Percentiles rank a stretch among this genome's conserved stretches.
Conservation (phyloP, 2,329 filamentous ascomycete species). For the Scedosporium boydii region DNA sequence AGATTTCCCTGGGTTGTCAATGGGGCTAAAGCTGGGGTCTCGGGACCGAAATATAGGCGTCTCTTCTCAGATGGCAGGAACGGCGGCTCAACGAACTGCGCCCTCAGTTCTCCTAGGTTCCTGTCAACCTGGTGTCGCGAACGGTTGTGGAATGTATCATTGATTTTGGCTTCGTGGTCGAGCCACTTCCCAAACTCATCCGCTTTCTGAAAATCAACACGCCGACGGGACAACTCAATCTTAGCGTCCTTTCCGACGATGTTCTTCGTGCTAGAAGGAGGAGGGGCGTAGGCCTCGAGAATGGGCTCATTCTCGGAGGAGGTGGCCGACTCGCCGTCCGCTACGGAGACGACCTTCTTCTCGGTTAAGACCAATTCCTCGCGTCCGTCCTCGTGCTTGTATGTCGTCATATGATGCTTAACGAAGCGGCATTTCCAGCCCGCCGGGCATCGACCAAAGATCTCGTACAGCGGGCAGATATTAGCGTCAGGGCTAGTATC, state of each 20-base stretch:
- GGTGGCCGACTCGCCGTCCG: constrained; percentile 17
- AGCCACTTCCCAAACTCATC: constrained; percentile 73
- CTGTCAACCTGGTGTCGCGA: constrained; percentile 30
- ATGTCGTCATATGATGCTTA: constrained; percentile 74
- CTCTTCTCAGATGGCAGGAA: constrained; percentile 90
- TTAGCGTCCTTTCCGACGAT: constrained; percentile 61
- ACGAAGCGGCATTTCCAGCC: constrained; percentile 96
- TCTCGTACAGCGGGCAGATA: constrained; percentile 72
- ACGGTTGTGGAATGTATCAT: constrained; percentile 29
- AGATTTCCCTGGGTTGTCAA: constrained; percentile 95
- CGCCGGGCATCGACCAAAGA: constrained; percentile 64
- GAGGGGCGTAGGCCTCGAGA: not conserved
- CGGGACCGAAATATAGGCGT: constrained; percentile 82
- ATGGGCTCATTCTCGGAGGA: constrained; percentile 29
- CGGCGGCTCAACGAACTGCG: constrained; percentile 75
- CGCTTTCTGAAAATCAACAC: constrained; percentile 59
- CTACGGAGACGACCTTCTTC: constrained; percentile 21
- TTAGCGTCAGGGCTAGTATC: constrained; percentile 56
- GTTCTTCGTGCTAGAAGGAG: constrained; percentile 44
- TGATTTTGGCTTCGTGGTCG: constrained; percentile 46
- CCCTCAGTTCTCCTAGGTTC: constrained; percentile 60
- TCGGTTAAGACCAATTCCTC: constrained; percentile 70
- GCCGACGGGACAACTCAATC: constrained; percentile 64
- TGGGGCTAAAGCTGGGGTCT: constrained; percentile 89
- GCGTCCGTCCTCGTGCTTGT: constrained; percentile 66